A percentile compares a stretch with the other conserved stretches of the same genome.
These are phyloP conservation scores for Cutaneotrichosporon cutaneum DNA, from an alignment of 1,284 basidiomycete species.

Conservation along the genomic window DNA sequence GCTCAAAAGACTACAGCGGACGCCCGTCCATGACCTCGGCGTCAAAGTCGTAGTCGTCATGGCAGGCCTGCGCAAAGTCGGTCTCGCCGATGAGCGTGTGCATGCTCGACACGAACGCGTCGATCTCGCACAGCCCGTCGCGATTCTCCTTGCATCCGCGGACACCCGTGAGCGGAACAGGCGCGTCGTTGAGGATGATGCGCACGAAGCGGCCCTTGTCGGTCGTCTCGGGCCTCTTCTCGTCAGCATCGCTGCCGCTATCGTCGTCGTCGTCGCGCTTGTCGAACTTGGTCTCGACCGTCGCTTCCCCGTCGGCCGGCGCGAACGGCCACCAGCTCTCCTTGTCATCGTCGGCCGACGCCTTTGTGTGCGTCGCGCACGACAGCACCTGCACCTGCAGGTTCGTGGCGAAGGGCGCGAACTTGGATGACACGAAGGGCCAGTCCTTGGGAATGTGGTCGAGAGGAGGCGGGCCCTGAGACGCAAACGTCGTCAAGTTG, in stretches of 20 bases:
- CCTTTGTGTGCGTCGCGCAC: constrained; percentile 38
- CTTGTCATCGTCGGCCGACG: background rate
- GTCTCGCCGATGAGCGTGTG: constrained; percentile 53
- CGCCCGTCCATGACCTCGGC: constrained; percentile 10
- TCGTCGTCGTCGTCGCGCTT: constrained; percentile 11
- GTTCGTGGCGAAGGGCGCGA: constrained; percentile 59
- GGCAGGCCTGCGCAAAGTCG: constrained; percentile 5
- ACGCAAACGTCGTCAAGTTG: constrained; percentile 68
- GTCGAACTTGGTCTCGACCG: constrained; percentile 7
- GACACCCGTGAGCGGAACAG: constrained; percentile 64
- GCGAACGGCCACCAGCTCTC: constrained; percentile 19
- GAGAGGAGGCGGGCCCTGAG: constrained; percentile 66
- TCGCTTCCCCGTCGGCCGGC: constrained; percentile 8
- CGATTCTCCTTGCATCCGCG: constrained; percentile 23
- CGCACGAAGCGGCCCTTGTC: constrained; percentile 54
- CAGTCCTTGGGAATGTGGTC: constrained; percentile 66
- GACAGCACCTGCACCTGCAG: constrained; percentile 64
- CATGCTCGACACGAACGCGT: constrained; percentile 59
- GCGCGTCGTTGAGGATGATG: constrained; percentile 58
- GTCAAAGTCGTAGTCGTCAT: constrained; percentile 9
- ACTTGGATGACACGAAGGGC: constrained; percentile 50
- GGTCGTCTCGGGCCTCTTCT: constrained; percentile 32
- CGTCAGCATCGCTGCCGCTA: background rate
- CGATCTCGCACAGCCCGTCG: constrained; percentile 62
- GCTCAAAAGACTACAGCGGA: background rate